Percentiles rank a stretch among this genome's conserved stretches.
phyloP scores from a whole-genome alignment of 2,329 filamentous ascomycete species.

The Ceratocystis papillata region DNA sequence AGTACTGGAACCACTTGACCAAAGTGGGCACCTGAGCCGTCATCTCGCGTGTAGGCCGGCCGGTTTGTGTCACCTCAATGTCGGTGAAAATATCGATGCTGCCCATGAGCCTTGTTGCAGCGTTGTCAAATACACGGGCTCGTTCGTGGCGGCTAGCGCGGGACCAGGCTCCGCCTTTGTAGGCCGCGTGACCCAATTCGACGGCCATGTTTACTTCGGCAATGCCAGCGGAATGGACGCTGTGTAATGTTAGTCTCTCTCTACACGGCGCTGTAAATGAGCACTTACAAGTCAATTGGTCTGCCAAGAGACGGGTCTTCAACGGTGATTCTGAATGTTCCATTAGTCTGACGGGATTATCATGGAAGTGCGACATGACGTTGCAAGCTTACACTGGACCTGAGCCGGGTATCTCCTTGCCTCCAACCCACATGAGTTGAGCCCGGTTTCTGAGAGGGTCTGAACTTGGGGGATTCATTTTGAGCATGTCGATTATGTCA shows the following conservation, averaged over 20 bases:
- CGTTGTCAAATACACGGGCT: constrained; percentile 36
- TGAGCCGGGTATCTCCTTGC: constrained; percentile 30
- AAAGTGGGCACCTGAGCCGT: constrained; percentile 34
- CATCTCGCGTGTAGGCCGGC: constrained; percentile 32
- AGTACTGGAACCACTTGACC: constrained; percentile 35
- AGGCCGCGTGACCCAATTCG: constrained; percentile 37
- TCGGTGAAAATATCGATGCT: constrained; percentile 35
- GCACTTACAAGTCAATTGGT: constrained; percentile 40
- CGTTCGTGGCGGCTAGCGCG: constrained; percentile 34
- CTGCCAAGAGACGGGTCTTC: constrained; percentile 45
- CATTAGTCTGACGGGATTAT: neutral
- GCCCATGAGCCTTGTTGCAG: constrained; percentile 36
- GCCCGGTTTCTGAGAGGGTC: too few species aligned
- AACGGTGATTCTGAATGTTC: constrained; percentile 37
- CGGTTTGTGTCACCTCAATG: constrained; percentile 39
- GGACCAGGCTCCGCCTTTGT: constrained; percentile 36
- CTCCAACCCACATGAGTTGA: constrained; percentile 28
- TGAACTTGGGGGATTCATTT: too few species aligned
- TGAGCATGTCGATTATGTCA: too few species aligned
- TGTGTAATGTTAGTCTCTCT: neutral
- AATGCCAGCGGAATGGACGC: constrained; percentile 32
- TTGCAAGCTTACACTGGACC: constrained; percentile 38
- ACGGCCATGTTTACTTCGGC: constrained; percentile 41
- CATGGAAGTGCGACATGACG: neutral
- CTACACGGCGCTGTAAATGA: too few species aligned